Base-by-base conservation (phyloP, 2,329 filamentous ascomycete genomes). In the Aspergillus thermomutatus region DNA sequence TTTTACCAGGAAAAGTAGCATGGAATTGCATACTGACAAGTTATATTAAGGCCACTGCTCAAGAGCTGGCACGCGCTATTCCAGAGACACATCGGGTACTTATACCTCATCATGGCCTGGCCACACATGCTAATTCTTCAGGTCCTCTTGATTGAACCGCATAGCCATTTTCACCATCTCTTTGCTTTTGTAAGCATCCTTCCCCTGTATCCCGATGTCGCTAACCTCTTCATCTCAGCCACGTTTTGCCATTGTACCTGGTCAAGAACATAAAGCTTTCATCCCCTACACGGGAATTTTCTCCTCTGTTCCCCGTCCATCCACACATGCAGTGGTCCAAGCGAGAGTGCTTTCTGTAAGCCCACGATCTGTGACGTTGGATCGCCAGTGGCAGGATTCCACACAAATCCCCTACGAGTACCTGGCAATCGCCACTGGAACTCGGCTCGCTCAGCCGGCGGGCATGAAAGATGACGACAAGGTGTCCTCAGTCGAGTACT, bases 241-340 rank as follows among this genome's bases (percentile, higher is more conserved):
- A 52, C 68, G 69, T 2, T 73, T 73, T 52, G 68, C 71, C 2
- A 66, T 74, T 9, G 59, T 71, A 14, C 62, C 72, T 0, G 69
- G 68, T 7, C 70, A 74, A 27, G 72, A 73, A 50, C 71, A 74
- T 37, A 74, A 74, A 56, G 70, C 71, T 0, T 73, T 74, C 53
- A 68, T 73, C 49, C 70, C 68, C 4, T 72, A 75, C 59, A 69
- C 54, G 23, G 64, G 63, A 1, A 57, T 74, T 11, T 75, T 73
- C 52, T 58, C 66, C 2, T 59, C 58, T 0, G 53, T 62, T 2
- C 60, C 67, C 8, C 61, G 65, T 23, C 53, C 67, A 6, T 54
- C 63, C 5, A 54, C 58, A 19, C 71, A 73, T 53, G 50, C 59
- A 3, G 64, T 72, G 17, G 60, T 72, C n/a, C 69, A 70, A 56